Evolutionary conservation across 768 basidiomycete genomes (phyloP), one percentile per base, ranked within the genome.

Genomic region (Rhodotorula diobovata): DNA sequence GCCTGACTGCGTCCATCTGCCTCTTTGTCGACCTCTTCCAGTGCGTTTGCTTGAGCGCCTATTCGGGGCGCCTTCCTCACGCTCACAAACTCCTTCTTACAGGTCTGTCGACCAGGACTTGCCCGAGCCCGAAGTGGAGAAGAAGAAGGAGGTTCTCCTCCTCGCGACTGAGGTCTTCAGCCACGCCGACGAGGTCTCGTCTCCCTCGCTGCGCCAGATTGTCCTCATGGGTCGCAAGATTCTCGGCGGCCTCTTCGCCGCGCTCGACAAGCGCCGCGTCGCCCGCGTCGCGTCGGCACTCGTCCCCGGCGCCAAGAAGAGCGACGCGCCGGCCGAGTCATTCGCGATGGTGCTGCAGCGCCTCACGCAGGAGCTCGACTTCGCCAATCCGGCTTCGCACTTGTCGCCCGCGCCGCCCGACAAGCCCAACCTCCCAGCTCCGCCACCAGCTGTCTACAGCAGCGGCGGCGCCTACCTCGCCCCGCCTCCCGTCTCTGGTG

Each of bases 21-120:
- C 58, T 75, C n/a, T 75, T 75, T 30, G 60, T 57, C 43, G 73
- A 75, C 46, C 61, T 75, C n/a, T 75, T 71, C 57, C 39, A 59
- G 58, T 59, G 41, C n/a, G 58, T 41, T 46, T 6, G 45, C 45
- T 46, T 46, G 12, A 15, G 45, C 45, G 10, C 15, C 21, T 6
- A 7, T 15, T 12, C 50, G 25, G 14, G 11, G 23, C 46, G 21
- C 39, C 57, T 23, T 23, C 9, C 45, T 32, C 64, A 48, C 41
- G 4, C n/a, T 41, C 28, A 32, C 48, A 39, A 12, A 10, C 20
- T 1, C 35, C 1, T n/a, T 7, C 45, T 0, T 30, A 25, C 50
- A 71, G 58, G 15, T 59, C 68, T 1, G 70, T 74, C 66, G 73
- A 74, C 30, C 39, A 59, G 12, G 73, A 63, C n/a, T n/a, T 39